These are phyloP conservation scores for Rosa multiflora DNA, from an alignment of 306 rosid species.

Conservation along the genomic window DNA sequence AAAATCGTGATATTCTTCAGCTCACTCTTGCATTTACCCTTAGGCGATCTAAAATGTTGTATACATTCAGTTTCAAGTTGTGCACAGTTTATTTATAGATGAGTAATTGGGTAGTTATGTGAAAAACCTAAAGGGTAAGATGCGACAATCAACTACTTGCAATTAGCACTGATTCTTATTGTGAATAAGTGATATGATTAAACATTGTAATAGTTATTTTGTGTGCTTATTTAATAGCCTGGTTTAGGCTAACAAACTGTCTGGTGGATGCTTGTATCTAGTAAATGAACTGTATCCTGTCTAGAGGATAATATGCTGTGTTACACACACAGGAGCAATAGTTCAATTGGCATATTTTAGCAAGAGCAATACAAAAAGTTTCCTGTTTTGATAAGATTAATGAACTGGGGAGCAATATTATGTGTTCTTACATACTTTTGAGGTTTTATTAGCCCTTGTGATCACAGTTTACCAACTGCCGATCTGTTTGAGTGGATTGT, in stretches of 20 bases:
- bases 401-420: neutral
- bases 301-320: neutral
- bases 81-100: neutral
- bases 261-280: neutral
- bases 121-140: neutral
- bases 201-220: neutral
- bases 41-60: constrained; percentile 12
- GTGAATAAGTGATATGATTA: neutral
- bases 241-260: neutral
- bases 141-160: neutral
- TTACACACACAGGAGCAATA: neutral
- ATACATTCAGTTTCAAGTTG: neutral
- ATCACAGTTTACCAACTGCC: neutral
- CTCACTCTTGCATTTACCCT: constrained; percentile 9
- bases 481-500: neutral
- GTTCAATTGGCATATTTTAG: neutral
- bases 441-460: neutral
- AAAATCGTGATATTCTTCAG: neutral
- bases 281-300: neutral
- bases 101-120: neutral
- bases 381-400: neutral
- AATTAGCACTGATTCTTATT: neutral
- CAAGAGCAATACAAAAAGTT: neutral
- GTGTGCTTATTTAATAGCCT: neutral
- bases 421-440: neutral